A percentile compares a stretch with the other conserved stretches of the same genome.
These are phyloP conservation scores for Pseudogymnoascus sp. DNA, from an alignment of 2,329 filamentous ascomycete species.

Conservation along the genomic window DNA sequence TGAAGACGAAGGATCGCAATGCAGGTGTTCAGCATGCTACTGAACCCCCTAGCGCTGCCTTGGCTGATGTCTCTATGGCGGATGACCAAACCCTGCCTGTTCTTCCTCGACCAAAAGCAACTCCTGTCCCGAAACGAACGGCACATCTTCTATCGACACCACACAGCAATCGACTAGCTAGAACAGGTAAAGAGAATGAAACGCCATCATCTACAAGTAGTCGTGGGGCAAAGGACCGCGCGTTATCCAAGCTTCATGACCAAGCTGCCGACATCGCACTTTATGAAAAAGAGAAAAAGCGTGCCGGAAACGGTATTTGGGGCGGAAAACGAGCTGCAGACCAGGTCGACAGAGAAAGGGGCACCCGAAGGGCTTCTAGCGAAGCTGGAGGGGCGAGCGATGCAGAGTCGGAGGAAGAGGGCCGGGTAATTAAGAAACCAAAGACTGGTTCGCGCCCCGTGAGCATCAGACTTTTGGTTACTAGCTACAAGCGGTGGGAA, in stretches of 20 bases:
- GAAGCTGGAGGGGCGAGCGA: slow-evolving; percentile 38
- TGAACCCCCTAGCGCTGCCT: not conserved
- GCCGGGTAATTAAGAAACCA: slow-evolving; percentile 53
- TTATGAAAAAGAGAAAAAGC: slow-evolving; percentile 91
- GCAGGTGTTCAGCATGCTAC: not conserved
- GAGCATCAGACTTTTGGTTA: slow-evolving; percentile 71
- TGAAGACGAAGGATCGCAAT: slow-evolving; percentile 39
- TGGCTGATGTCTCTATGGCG: not conserved
- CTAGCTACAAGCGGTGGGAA: slow-evolving; percentile 79
- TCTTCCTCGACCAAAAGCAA: not conserved
- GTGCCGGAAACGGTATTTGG: slow-evolving; percentile 51
- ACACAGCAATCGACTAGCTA: slow-evolving; percentile 42
- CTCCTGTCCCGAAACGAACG: slow-evolving; percentile 3
- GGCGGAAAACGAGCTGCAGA: slow-evolving; percentile 59
- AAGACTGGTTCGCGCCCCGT: slow-evolving; percentile 60
- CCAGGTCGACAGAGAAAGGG: slow-evolving; percentile 46
- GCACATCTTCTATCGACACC: slow-evolving; percentile 42
- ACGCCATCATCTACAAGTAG: slow-evolving; percentile 72
- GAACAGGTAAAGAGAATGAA: slow-evolving; percentile 73
- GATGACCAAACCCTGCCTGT: not conserved
- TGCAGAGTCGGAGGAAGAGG: slow-evolving; percentile 42
- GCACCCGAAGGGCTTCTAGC: slow-evolving; percentile 33
- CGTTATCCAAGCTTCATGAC: slow-evolving; percentile 67
- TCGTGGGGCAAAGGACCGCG: slow-evolving; percentile 82
- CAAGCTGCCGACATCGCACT: slow-evolving; percentile 79